phyloP scores from a whole-genome alignment of 352 stramenopile genomes.

The Peronosclerospora sorghi region DNA sequence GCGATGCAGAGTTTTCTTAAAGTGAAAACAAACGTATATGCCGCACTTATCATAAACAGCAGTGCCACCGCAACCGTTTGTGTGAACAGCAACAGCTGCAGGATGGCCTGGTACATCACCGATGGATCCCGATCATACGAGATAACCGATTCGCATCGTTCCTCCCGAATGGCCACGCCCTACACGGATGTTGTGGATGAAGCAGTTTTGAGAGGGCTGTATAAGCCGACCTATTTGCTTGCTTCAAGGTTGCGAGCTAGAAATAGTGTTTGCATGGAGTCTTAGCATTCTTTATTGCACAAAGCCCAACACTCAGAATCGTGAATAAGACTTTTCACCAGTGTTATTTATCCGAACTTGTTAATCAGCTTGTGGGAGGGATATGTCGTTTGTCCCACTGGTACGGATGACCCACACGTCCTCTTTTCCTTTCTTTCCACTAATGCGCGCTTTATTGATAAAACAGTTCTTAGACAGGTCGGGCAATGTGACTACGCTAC shows the following conservation, averaged over 20 bases:
- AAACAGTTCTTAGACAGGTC: slow-evolving; percentile 11
- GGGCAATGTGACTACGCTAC: slow-evolving; percentile 19
- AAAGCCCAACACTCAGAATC: slow-evolving; percentile 36
- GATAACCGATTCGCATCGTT: no score
- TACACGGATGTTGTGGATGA: slow-evolving; percentile 1
- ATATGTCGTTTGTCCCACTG: slow-evolving; percentile 35
- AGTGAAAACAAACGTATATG: no score
- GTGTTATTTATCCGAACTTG: slow-evolving; percentile 36
- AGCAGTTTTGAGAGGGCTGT: slow-evolving; percentile 3
- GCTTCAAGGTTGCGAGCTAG: slow-evolving; percentile 20
- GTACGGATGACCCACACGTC: slow-evolving; percentile 11
- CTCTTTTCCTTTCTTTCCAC: not conserved
- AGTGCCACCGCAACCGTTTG: slow-evolving; percentile 1
- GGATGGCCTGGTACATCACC: not conserved
- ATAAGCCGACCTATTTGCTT: slow-evolving; percentile 34
- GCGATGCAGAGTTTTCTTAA: slow-evolving; percentile 3
- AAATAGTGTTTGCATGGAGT: no score
- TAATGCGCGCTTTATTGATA: not conserved
- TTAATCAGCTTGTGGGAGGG: slow-evolving; percentile 31
- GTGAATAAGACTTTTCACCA: slow-evolving; percentile 54
- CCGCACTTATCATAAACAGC: no score
- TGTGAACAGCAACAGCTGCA: slow-evolving; percentile 10
- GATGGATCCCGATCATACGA: not conserved
- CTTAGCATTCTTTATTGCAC: slow-evolving; percentile 40
- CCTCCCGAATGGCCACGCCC: no score